Evolutionary conservation across 1,284 basidiomycete species (phyloP), one percentile per base, ranked within the genome.

Genomic region (Laetiporus sulphureus): DNA sequence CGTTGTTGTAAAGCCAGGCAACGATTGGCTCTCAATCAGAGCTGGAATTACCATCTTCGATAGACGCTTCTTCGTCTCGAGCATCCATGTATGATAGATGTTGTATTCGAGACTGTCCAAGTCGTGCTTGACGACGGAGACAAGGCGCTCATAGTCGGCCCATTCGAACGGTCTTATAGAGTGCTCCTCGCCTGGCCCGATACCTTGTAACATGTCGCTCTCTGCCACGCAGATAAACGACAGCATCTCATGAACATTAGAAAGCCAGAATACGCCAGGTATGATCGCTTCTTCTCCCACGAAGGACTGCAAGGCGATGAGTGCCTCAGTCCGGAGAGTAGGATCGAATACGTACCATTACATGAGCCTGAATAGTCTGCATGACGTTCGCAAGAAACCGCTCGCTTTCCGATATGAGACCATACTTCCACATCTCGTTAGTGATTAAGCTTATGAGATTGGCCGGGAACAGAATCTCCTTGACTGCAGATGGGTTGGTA

Each of bases 341-440:
- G 24, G n/a, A 34, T 30, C 11, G 27, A 40, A 36, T 27, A 23
- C 38, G 24, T 49, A 93, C 93, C 94, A 99, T 98, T 50, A 99
- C 93, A 66, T 98, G 92, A 30, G 86, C 78, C 69, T 99, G 96
- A 49, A 99, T 88, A 13, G 87, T 90, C 64, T 98, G 94, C 95
- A 99, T 99, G 44, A 99, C 91, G 58, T 97, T 98, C 30, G 96
- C 96, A 46, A 99, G 73, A 79, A 99, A 99, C 29, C 94, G 77
- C 64, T 99, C 96, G 64, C 92, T 96, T 64, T 99, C 95, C 20
- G 84, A 77, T 54, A 99, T 97, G 56, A 99, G 79, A 21, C 94
- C 93, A 57, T 97, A 92, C 68, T 98, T 98, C 96, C 96, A 99
- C 95, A 99, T 99, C 67, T 99, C 96, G 64, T 99, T 99, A 16